Conservation (phyloP, 78 protist species). For the Dictyostelium firmibasis region DNA sequence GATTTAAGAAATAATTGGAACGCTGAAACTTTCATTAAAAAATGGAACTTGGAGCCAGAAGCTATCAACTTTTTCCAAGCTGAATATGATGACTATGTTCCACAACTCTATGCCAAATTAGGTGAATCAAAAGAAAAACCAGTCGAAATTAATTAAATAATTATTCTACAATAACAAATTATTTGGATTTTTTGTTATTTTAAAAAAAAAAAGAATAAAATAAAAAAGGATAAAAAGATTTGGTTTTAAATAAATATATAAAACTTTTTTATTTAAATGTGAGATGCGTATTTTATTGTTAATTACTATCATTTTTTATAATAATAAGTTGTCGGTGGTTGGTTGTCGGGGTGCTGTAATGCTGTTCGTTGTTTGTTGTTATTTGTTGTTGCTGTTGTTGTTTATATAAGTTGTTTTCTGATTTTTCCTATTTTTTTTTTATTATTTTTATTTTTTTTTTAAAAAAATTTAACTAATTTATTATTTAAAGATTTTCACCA, state of each 20-base stretch:
- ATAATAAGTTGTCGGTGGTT: neutral
- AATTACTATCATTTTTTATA: neutral
- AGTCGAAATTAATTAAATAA: slow-evolving; percentile 12
- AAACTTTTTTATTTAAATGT: too few species aligned
- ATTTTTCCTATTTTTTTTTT: neutral
- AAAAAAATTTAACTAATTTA: too few species aligned
- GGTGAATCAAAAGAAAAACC: slow-evolving; percentile 4
- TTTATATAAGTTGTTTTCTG: neutral
- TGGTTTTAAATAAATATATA: too few species aligned
- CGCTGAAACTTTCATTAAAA: neutral
- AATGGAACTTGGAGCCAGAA: slow-evolving; percentile 24
- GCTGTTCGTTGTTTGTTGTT: too few species aligned
- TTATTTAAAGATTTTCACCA: neutral
- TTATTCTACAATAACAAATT: neutral
- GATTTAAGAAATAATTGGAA: slow-evolving; percentile 43
- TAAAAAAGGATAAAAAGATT: too few species aligned
- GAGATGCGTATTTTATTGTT: neutral
- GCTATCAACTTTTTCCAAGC: slow-evolving; percentile 31
- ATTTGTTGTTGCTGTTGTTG: too few species aligned
- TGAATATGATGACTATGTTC: slow-evolving; percentile 49
- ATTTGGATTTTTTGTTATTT: neutral
- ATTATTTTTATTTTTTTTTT: neutral
- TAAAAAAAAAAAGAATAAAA: neutral
- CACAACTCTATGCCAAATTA: slow-evolving; percentile 12
- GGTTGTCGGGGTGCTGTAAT: too few species aligned